Conservation (phyloP, 495 filamentous ascomycete genomes). For the Lentithecium fluviatile region DNA sequence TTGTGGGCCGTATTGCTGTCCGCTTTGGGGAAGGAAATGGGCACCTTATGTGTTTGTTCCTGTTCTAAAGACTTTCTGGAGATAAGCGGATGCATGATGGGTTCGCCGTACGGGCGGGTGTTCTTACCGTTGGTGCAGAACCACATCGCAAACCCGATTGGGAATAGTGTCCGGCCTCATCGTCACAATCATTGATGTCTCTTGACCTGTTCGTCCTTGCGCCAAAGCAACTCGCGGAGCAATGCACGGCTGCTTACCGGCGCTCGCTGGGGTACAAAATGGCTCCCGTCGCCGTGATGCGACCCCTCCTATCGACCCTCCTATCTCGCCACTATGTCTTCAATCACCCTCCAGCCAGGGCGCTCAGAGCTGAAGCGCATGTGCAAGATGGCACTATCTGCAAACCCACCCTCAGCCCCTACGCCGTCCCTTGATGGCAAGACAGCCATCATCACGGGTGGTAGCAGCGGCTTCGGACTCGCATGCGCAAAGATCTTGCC, state of each 20-base stretch:
- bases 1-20: background rate
- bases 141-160: background rate
- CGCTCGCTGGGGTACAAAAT: background rate
- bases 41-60: no score
- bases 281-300: background rate
- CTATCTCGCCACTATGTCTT: background rate
- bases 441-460: slow-evolving; percentile 40
- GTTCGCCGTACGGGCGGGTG: background rate
- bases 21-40: no score
- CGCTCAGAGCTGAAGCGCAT: background rate
- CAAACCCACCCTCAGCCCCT: background rate
- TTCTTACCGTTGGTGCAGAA: background rate
- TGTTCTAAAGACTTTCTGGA: no score
- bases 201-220: no score
- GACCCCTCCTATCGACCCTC: background rate
- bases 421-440: slow-evolving; percentile 26
- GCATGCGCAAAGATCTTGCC: slow-evolving; percentile 36
- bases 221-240: background rate
- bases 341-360: background rate
- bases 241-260: background rate
- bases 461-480: slow-evolving; percentile 37
- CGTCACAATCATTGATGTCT: background rate
- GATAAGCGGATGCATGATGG: background rate
- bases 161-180: background rate
- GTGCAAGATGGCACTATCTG: background rate